Evolutionary conservation across 441 rosid genomes (phyloP), one percentile per base, ranked within the genome.

Genomic region (Populus hybrid): DNA sequence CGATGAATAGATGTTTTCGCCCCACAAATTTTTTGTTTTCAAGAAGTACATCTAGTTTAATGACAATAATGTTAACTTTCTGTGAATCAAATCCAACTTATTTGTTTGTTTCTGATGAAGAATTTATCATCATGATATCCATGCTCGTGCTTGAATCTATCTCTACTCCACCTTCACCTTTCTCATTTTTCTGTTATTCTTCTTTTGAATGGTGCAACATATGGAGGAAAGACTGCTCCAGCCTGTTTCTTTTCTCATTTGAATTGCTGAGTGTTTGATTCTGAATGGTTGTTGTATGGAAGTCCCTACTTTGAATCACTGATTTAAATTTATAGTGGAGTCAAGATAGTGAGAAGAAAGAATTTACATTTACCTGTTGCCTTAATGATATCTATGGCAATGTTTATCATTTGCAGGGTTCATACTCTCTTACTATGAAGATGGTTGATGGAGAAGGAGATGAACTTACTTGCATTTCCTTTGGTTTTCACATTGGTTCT

Each of bases 401-500:
- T 26, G 40, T 61, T 69, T 73, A 6, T 72, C 69, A n/a, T 82
- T 71, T 83, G 66, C 90, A 95, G 99, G 98, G 99, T 21, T 82
- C 97, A 0, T 93, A 93, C 86, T 75, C 90, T 31, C 89, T 95
- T 36, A 87, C 85, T 76, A 93, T 95, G 99, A 93, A 83, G 89
- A 94, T 96, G 97, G 33, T 80, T 10, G 97, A 90, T 29, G 81
- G 77, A 21, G 77, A 81, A 5, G 83, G 84, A 33, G n/a, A 78
- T 12, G 88, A 90, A 84, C 80, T 94, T 76, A 90, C 98, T 38
- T 96, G 99, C 89, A 93, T 94, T 21, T 66, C 69, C 33, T 94
- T 96, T 72, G 90, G 83, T 73, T 90, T 96, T 71, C 42, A 45
- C 85, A 90, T 96, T 33, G 95, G 96, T 56, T 86, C 88, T n/a